Evolutionary conservation across 257 asterid genomes (phyloP), one percentile per base, ranked within the genome.

Genomic region (Orobanche coerulescens): DNA sequence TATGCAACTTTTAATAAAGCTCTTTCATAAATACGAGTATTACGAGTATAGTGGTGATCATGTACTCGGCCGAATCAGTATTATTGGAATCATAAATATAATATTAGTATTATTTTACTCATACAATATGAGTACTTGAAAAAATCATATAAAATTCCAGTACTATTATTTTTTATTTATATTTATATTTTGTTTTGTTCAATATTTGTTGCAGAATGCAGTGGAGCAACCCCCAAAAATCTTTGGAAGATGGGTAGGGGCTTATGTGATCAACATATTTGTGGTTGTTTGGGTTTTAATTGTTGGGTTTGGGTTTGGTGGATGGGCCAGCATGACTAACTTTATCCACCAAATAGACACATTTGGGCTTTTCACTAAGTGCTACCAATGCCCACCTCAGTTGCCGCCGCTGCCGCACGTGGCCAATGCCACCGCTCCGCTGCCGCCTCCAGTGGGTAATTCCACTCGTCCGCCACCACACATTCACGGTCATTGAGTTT

Each of bases 341-440:
- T 79, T 79, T 30, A 11, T 76, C 46, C 82, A 76, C 75, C 85
- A 79, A n/a, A 76, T 79, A 22, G 82, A 79, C 47, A 68, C 82
- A 5, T 79, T 79, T 58, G 82, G 85, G 0, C 74, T 79, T 11
- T 79, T 76, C 71, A 76, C 85, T 0, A 76, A 76, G 62, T 79
- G 85, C 66, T 79, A 79, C 68, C 85, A 76, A 64, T 76, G 85
- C 73, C 74, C 71, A 13, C 68, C 78, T 0, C 82, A 61, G 37
- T 62, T 42, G 49, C 61, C 56, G 15, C 50, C 63, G 12, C 18
- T 74, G 47, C 70, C 76, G 3, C 79, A 11, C 24, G 4, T 52
- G 18, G 70, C 69, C 34, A 62, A 73, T 12, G 43, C 75, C 69
- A 36, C 80, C 44, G 69, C 75, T 26, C 78, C 75, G 31, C 52